These are phyloP conservation scores for Naganishia cerealis DNA, from an alignment of 1,284 basidiomycete genomes.

Conservation along the genomic window DNA sequence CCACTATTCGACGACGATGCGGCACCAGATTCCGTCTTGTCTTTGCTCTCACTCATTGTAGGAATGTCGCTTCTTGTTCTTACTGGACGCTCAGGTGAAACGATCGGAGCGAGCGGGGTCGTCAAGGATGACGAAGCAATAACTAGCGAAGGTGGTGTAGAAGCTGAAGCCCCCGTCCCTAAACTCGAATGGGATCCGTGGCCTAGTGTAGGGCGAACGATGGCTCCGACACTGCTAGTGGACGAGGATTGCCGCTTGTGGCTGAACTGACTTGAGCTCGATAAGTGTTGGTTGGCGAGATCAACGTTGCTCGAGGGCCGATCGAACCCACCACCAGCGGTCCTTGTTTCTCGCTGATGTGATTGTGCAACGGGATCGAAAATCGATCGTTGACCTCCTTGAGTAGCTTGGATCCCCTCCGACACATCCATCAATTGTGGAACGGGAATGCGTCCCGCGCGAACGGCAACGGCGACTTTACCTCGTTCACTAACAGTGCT, in stretches of 20 bases:
- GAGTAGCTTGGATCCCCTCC: slow-evolving; percentile 10
- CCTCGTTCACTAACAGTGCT: slow-evolving; percentile 9
- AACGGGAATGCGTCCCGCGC: slow-evolving; percentile 25
- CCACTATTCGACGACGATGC: slow-evolving; percentile 41
- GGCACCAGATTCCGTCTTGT: slow-evolving; percentile 38
- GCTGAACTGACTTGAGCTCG: neutral
- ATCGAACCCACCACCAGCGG: neutral
- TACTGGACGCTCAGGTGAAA: slow-evolving; percentile 51
- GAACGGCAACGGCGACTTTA: neutral
- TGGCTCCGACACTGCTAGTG: slow-evolving; percentile 35
- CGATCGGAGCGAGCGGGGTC: slow-evolving; percentile 59
- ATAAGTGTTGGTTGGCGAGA: neutral
- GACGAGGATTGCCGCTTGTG: slow-evolving; percentile 38
- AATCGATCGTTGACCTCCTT: slow-evolving; percentile 9
- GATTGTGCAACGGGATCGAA: neutral
- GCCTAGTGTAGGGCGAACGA: slow-evolving; percentile 32
- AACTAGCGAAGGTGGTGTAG: slow-evolving; percentile 51
- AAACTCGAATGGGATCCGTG: slow-evolving; percentile 25
- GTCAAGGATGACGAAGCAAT: slow-evolving; percentile 33
- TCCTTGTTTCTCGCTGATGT: neutral
- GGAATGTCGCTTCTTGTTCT: slow-evolving; percentile 33
- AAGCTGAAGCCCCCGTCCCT: slow-evolving; percentile 38
- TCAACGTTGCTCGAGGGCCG: neutral
- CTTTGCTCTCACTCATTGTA: slow-evolving; percentile 42
- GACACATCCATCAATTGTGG: slow-evolving; percentile 15